phyloP scores from a whole-genome alignment of 805 yeast species.

The Teunomyces kruisii region DNA sequence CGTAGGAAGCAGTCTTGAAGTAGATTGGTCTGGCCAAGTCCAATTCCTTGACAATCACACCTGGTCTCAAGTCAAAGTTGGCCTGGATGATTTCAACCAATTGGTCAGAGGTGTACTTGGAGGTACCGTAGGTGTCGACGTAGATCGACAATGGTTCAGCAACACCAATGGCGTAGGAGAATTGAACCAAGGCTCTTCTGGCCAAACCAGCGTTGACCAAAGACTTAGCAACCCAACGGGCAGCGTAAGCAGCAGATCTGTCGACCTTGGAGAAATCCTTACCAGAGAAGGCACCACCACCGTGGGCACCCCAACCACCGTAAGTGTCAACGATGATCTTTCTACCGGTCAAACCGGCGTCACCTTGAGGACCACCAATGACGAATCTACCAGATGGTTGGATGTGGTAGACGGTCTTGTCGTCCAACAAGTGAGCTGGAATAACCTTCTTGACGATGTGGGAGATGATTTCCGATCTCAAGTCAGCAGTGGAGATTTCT shows the following conservation, averaged over 20 bases:
- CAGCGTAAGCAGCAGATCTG: conserved; percentile 99
- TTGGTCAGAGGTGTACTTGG: conserved; percentile 83
- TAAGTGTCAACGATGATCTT: conserved; percentile 99
- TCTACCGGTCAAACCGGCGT: conserved; percentile 99
- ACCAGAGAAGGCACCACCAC: conserved; percentile 99
- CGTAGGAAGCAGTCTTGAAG: conserved; percentile 98
- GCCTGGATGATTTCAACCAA: conserved; percentile 86
- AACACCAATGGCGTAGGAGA: conserved; percentile 99
- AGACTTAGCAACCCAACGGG: conserved; percentile 99
- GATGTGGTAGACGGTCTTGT: conserved; percentile 93
- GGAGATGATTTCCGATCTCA: conserved; percentile 73
- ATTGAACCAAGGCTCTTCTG: conserved; percentile 96
- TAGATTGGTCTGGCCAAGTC: conserved; percentile 99
- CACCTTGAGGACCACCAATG: conserved; percentile 99
- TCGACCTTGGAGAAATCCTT: conserved; percentile 99
- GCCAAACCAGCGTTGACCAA: conserved; percentile 93
- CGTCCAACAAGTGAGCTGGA: conserved; percentile 88
- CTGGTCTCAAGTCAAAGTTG: conserved; percentile 99
- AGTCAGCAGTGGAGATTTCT: conserved; percentile 87
- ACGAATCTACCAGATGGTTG: conserved; percentile 99
- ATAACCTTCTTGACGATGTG: conserved; percentile 90
- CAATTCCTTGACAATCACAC: conserved; percentile 94
- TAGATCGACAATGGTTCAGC: conserved; percentile 98
- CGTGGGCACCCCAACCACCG: conserved; percentile 99
- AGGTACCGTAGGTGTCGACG: conserved; percentile 98